Evolutionary conservation across 495 filamentous ascomycete species (phyloP), one percentile per base, ranked within the genome.

Genomic region (Diplogelasinospora grovesii): DNA sequence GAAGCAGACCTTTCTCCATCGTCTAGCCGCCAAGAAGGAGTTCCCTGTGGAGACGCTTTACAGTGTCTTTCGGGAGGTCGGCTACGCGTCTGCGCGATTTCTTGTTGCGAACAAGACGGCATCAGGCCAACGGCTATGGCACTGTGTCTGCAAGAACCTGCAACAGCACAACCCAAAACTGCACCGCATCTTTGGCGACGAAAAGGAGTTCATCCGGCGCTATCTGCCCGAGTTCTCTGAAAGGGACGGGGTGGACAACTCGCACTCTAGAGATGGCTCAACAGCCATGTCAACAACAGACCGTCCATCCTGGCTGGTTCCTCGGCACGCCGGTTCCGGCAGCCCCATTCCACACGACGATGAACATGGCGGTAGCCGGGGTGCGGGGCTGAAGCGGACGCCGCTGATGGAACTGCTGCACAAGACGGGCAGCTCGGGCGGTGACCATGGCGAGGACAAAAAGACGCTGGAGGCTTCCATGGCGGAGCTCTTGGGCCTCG

Each of bases 111-210:
- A 49, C 49, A 57, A 55, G 43, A 45, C 45, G 4, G 41, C 46
- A 6, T 36, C 47, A 16, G 52, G 47, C 13, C 54, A 60, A 22
- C 44, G 57, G 35, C 21, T 60, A 13, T 60, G 52, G 46, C 48
- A 58, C 41, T 54, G 57, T 43, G 41, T 60, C 36, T 45, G 57
- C 29, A 40, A 48, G 24, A 60, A 60, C 36, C 49, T 60, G 13
- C 43, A 46, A 10, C 36, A 42, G 31, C 32, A 45, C 5, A 49
- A 54, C 7, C 49, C 48, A 1, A 60, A 60, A 35, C 52, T 60
- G n/a, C 52, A 53, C 36, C 52, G 57, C 33, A 52, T 60, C 19
- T 60, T 60, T 22, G 57, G 57, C 36, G 57, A 60, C 43, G 57
- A 60, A 32, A 34, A 34, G 19, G 57, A 60, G 47, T 58, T 60